Conservation (phyloP, 495 filamentous ascomycete genomes). For the Penicillium cinerascens region DNA sequence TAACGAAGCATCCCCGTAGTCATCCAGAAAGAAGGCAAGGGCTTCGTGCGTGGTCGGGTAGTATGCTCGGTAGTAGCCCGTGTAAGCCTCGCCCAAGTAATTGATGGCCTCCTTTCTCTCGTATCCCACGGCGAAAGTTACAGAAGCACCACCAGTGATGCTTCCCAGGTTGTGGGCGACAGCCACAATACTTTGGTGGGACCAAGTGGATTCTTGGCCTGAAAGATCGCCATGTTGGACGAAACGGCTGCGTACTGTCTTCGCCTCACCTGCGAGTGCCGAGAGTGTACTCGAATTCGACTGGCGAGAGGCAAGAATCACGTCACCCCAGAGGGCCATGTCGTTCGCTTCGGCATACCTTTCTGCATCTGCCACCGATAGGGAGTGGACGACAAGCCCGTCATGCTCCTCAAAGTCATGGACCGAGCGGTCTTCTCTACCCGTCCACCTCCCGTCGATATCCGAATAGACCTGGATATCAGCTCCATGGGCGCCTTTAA, state of each 20-base stretch:
- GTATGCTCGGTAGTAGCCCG: conserved; percentile 41
- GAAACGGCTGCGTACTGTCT: conserved; percentile 24
- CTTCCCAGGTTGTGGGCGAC: conserved; percentile 43
- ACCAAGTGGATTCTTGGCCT: conserved; percentile 21
- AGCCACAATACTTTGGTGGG: conserved; percentile 30
- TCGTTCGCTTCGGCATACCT: conserved; percentile 39
- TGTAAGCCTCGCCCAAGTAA: conserved; percentile 44
- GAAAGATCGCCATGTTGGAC: conserved; percentile 19
- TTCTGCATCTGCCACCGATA: conserved; percentile 34
- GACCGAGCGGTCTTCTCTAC: conserved; percentile 26
- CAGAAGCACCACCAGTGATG: conserved; percentile 25
- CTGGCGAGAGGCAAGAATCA: conserved; percentile 28
- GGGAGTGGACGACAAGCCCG: conserved; percentile 25
- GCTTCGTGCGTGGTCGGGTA: conserved; percentile 31
- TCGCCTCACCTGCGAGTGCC: conserved; percentile 22
- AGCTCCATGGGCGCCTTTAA: conserved; percentile 26
- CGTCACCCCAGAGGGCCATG: conserved; percentile 46
- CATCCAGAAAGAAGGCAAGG: conserved; percentile 40
- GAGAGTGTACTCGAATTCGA: conserved; percentile 28
- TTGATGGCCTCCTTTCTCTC: conserved; percentile 44
- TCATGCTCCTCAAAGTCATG: conserved; percentile 24
- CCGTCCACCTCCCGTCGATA: conserved; percentile 51
- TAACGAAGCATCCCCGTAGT: conserved; percentile 37
- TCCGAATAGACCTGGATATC: conserved; percentile 46
- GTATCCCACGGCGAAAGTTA: conserved; percentile 49